Evolutionary conservation across 2,329 filamentous ascomycete species (phyloP).

Genomic region (Paracorniculantispora psalliotae): DNA sequence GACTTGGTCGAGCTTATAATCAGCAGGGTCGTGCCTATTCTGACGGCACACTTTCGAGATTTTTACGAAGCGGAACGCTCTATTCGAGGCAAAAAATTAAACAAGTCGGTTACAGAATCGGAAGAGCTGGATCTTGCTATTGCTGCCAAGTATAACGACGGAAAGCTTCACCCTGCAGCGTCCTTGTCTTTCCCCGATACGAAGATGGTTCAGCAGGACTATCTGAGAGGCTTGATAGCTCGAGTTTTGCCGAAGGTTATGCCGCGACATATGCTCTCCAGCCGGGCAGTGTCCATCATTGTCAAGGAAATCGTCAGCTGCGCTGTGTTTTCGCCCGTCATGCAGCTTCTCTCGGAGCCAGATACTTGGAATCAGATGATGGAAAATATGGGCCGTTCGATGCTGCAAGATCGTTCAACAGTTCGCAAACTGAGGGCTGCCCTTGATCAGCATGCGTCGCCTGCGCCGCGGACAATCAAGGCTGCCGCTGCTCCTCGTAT

Average conservation of each 20-base stretch:
- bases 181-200: conserved; percentile 78
- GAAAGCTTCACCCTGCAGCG: conserved; percentile 81
- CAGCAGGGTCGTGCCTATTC: conserved; percentile 75
- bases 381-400: conserved; percentile 78
- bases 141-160: conserved; percentile 87
- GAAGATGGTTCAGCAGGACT: conserved; percentile 80
- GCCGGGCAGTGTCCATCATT: conserved; percentile 73
- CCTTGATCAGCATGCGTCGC: conserved; percentile 86
- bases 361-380: conserved; percentile 98
- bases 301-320: conserved; percentile 89
- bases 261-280: conserved; percentile 68
- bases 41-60: conserved; percentile 84
- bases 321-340: conserved; percentile 77
- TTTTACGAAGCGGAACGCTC: conserved; percentile 86
- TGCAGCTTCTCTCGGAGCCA: conserved; percentile 78
- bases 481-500: conserved; percentile 72
- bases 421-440: conserved; percentile 88
- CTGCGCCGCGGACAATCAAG: conserved; percentile 62
- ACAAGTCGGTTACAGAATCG: conserved; percentile 86
- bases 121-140: conserved; percentile 95
- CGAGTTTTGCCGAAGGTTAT: conserved; percentile 70
- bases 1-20: conserved; percentile 83
- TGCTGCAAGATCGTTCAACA: conserved; percentile 92
- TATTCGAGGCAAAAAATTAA: conserved; percentile 82
- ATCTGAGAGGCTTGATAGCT: conserved; percentile 71